Evolutionary conservation across 2,329 filamentous ascomycete genomes (phyloP).

Genomic region (Epichloe aotearoae): DNA sequence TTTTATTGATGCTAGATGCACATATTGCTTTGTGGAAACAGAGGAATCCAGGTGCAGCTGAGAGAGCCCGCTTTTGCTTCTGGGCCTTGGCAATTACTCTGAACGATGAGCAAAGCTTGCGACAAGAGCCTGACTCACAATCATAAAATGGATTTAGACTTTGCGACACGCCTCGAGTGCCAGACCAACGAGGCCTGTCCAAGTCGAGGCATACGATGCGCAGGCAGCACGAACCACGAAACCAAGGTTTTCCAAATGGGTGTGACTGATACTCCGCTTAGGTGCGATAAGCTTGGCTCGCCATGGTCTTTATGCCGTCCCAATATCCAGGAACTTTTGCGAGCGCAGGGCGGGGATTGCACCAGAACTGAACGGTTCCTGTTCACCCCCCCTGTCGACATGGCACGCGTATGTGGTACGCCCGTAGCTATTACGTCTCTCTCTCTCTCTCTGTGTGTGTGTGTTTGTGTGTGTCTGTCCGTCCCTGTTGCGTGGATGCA

Average conservation of each 20-base stretch:
- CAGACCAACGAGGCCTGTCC: neutral
- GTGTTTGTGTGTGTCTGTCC: too few relatives aligned
- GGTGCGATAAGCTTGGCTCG: neutral
- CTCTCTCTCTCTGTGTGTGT: too few relatives aligned
- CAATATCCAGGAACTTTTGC: slow-evolving; percentile 12
- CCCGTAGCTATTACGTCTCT: too few relatives aligned
- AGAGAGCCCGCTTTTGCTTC: too few relatives aligned
- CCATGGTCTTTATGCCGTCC: neutral
- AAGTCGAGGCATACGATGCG: neutral
- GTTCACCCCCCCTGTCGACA: slow-evolving; percentile 3
- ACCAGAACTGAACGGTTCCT: slow-evolving; percentile 5
- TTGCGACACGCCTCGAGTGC: neutral
- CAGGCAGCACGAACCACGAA: neutral
- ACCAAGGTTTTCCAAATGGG: neutral
- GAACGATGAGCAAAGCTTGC: neutral
- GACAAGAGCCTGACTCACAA: neutral
- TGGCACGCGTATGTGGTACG: neutral
- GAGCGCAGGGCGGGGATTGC: slow-evolving; percentile 8
- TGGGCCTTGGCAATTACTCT: too few relatives aligned
- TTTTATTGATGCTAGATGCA: too few relatives aligned
- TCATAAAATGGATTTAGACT: neutral
- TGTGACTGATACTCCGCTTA: neutral
- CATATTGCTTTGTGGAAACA: too few relatives aligned
- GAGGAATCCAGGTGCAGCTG: too few relatives aligned
- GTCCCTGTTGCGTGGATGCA: neutral